Base-by-base conservation (phyloP, 768 basidiomycete genomes). In the Tylopilus vinaceipallidus region DNA sequence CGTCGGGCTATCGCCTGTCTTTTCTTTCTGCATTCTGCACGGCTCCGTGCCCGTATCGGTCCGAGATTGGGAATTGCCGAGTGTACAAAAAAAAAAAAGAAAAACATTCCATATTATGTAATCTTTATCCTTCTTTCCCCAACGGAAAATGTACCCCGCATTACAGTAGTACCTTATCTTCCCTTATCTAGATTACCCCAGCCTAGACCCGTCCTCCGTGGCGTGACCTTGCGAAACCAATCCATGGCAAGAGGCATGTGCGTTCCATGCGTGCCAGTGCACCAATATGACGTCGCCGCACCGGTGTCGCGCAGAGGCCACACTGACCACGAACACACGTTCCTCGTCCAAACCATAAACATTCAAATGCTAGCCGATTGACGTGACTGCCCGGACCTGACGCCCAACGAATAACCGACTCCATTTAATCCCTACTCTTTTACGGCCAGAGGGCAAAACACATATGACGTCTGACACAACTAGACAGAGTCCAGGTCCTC, bases 111-210 rank as follows among this genome's bases (percentile, higher is more conserved):
- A 6, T 27, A 50, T 55, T 60, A 60, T n/a, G 23, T 55, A 58
- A 51, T 54, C 12, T n/a, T 4, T 30, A 42, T 32, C 41, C 42
- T 20, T 24, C 29, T 22, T 29, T 27, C 46, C 47, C 37, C 34
- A 24, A 23, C 13, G 38, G 20, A 39, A 35, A 39, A 22, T 44
- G 26, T 52, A 56, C 64, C 64, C 64, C 64, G 42, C 63, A 65
- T 55, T 27, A 38, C 19, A 32, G 27, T 41, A 33, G 47, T 42
- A 45, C 57, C 57, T 63, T 62, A 60, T 62, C 55, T 52, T 34
- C 16, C n/a, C 39, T 41, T 52, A 64, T 63, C 62, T 52, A 53
- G 56, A 56, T 61, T 63, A 59, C 63, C 63, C 61, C 62, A 43
- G 57, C 49, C 52, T 62, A 53, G 62, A 52, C 33, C 51, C 23